A percentile compares a stretch with the other conserved stretches of the same genome.
These are phyloP conservation scores for Vanrija pseudolonga DNA, from an alignment of 1,284 basidiomycete species.

Conservation along the genomic window DNA sequence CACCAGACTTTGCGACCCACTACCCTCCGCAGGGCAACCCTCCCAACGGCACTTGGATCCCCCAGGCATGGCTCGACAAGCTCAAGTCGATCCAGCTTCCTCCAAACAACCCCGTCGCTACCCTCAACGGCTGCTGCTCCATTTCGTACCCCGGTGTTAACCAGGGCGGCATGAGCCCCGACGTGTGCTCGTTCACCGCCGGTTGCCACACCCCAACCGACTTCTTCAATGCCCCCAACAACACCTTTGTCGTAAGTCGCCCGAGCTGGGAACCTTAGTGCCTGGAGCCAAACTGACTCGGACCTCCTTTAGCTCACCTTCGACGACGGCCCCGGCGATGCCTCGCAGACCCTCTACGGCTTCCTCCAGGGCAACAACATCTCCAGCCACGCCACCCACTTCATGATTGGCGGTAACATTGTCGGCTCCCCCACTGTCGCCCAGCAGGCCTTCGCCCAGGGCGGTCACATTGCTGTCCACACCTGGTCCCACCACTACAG, in stretches of 20 bases:
- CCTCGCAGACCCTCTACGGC: conserved; percentile 52
- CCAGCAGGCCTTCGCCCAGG: conserved; percentile 26
- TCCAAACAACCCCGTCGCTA: conserved; percentile 10
- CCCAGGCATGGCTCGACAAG: conserved; percentile 26
- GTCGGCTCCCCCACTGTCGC: conserved; percentile 21
- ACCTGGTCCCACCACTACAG: conserved; percentile 54
- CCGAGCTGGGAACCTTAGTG: neutral
- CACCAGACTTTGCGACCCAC: conserved; percentile 10
- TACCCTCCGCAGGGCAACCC: conserved; percentile 16
- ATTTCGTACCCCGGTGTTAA: conserved; percentile 28
- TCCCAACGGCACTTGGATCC: conserved; percentile 17
- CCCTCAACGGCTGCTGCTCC: neutral
- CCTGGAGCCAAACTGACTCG: neutral
- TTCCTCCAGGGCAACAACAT: conserved; percentile 54
- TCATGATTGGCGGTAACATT: conserved; percentile 29
- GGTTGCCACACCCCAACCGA: conserved; percentile 35
- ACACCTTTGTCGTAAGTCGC: conserved; percentile 35
- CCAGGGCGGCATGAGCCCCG: conserved; percentile 21
- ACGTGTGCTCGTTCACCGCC: conserved; percentile 47
- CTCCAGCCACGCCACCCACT: conserved; percentile 55
- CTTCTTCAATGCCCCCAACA: conserved; percentile 32
- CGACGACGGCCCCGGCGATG: conserved; percentile 55
- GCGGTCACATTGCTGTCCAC: conserved; percentile 51
- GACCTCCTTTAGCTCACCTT: conserved; percentile 40
- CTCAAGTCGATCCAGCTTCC: conserved; percentile 14